Conservation (phyloP, 768 basidiomycete species). For the Obba rivulosa region DNA sequence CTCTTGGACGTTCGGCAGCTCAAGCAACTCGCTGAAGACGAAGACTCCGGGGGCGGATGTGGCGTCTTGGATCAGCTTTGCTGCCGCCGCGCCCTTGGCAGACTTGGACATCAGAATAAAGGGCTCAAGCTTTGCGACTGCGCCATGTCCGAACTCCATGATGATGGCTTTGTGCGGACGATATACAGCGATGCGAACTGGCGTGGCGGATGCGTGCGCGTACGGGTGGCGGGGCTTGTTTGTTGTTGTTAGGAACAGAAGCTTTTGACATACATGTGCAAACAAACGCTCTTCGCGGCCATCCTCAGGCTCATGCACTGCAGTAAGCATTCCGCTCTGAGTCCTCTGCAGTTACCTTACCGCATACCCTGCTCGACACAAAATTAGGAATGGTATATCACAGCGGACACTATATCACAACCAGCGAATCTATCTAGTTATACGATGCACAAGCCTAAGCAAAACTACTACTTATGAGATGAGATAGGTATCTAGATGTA, state of each 20-base stretch:
- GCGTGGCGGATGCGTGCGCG: background rate
- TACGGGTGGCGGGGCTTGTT: background rate
- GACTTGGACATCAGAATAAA: constrained; percentile 90
- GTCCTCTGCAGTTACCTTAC: no score
- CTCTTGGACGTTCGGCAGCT: constrained; percentile 78
- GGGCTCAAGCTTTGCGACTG: constrained; percentile 74
- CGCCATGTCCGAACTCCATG: constrained; percentile 64
- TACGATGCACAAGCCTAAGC: no score
- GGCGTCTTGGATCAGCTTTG: constrained; percentile 82
- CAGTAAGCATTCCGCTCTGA: no score
- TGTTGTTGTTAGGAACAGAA: constrained; percentile 8
- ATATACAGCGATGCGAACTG: background rate
- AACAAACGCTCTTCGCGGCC: constrained; percentile 2
- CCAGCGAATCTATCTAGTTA: no score
- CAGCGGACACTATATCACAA: no score
- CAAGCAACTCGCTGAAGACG: constrained; percentile 86
- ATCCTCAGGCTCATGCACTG: no score
- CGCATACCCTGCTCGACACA: no score
- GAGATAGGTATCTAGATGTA: no score
- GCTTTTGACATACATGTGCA: constrained; percentile 4
- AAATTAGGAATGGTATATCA: no score
- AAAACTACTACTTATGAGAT: no score
- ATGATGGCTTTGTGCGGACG: background rate
- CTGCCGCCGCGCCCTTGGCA: constrained; percentile 87
- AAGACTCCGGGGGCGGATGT: constrained; percentile 88